phyloP scores from a whole-genome alignment of 2,329 filamentous ascomycete genomes.

The Aspergillus sojae region DNA sequence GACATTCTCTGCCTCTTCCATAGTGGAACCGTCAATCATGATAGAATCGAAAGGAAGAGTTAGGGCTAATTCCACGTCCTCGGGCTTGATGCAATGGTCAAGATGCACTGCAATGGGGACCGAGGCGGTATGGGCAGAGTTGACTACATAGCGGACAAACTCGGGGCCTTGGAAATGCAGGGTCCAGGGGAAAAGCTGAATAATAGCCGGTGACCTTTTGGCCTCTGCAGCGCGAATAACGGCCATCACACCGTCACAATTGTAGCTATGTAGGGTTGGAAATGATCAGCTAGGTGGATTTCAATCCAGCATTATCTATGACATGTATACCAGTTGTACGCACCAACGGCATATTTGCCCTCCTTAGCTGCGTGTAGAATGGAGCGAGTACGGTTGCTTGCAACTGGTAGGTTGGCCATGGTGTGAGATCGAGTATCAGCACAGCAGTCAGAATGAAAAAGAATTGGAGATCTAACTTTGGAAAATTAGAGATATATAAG shows the following conservation, averaged over 20 bases:
- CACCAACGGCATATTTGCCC: slow-evolving; percentile 58
- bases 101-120: slow-evolving; percentile 64
- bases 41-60: slow-evolving; percentile 65
- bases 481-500: no score
- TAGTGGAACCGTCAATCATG: slow-evolving; percentile 73
- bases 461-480: no score
- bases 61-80: slow-evolving; percentile 55
- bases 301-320: slow-evolving; percentile 31
- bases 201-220: slow-evolving; percentile 65
- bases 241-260: slow-evolving; percentile 68
- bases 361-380: slow-evolving; percentile 57
- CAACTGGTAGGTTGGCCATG: not conserved
- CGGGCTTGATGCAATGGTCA: slow-evolving; percentile 64
- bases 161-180: slow-evolving; percentile 61
- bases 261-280: slow-evolving; percentile 48
- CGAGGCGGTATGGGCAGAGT: slow-evolving; percentile 54
- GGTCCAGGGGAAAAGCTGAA: slow-evolving; percentile 72
- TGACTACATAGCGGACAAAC: slow-evolving; percentile 54
- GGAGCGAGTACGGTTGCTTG: slow-evolving; percentile 21
- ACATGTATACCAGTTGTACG: slow-evolving; percentile 22
- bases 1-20: slow-evolving; percentile 68
- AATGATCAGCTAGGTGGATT: slow-evolving; percentile 25
- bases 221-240: slow-evolving; percentile 60
- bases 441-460: no score
- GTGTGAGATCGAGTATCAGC: no score